Base-by-base conservation (phyloP, 148 eudicot genomes). In the Persicaria maculosa region DNA sequence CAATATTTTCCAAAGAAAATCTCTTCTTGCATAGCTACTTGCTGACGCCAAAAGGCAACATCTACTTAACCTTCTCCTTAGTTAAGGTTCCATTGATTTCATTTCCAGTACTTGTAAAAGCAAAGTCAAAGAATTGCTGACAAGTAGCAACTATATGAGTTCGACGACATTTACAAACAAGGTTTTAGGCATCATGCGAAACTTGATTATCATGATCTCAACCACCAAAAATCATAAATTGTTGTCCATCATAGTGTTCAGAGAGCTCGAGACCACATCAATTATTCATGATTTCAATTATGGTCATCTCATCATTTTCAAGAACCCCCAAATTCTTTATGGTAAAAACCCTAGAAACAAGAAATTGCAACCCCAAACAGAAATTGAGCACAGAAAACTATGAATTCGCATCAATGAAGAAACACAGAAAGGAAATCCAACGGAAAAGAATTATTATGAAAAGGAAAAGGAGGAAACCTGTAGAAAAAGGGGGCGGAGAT, bases 401-500 rank as follows among this genome's bases (percentile, higher is more conserved):
- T 68, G 44, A 48, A 73, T 47, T 64, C 53, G 45, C 52, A 72
- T 9, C 71, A 71, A 74, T 8, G n/a, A 9, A 70, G 54, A 44
- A 62, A 62, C 44, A 55, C 12, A 68, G 15, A 16, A 62, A 69
- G 4, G 2, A 1, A 1, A 7, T 31, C 40, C 40, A 31, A 31
- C 40, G 40, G 40, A 31, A 31, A 31, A 31, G 40, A 31, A 31
- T 31, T 31, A 31, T 31, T 1, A 31, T 31, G 40, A 31, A 31
- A 31, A 31, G 40, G 59, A n/a, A 54, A 57, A 19, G 50, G 9
- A 11, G 7, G 59, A 12, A 22, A 93, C 98, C 98, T 93, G 69
- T 25, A 91, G 86, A 83, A 93, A 79, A 72, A 86, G 90, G 44
- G 98, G 95, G 46, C 98, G 97, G 75, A 91, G 89, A 62, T 88